These are phyloP conservation scores for Curvularia spicifera DNA, from an alignment of 2,329 filamentous ascomycete genomes.

Conservation along the genomic window DNA sequence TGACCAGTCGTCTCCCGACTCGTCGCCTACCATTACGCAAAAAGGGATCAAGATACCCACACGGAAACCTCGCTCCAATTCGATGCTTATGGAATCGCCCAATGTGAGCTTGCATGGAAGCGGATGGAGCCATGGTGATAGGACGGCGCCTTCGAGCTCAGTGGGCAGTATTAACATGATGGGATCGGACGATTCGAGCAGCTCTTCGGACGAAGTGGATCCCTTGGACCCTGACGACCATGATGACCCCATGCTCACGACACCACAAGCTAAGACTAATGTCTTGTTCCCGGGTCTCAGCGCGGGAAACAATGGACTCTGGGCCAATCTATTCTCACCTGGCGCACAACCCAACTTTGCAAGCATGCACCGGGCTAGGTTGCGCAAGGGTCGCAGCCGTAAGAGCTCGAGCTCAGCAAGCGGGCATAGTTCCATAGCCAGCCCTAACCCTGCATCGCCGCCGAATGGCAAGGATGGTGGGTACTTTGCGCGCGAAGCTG, in stretches of 20 bases:
- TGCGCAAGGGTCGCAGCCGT: slow-evolving; percentile 64
- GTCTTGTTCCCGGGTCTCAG: slow-evolving; percentile 49
- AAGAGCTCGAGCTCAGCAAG: slow-evolving; percentile 74
- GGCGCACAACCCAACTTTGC: slow-evolving; percentile 75
- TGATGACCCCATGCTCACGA: slow-evolving; percentile 78
- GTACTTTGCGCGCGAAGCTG: slow-evolving; percentile 62
- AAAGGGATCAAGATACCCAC: slow-evolving; percentile 67
- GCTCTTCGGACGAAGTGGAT: slow-evolving; percentile 64
- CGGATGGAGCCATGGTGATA: slow-evolving; percentile 66
- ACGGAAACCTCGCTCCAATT: slow-evolving; percentile 54
- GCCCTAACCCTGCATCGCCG: slow-evolving; percentile 76
- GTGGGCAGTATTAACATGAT: slow-evolving; percentile 80
- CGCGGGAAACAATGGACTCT: slow-evolving; percentile 62
- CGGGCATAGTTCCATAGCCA: slow-evolving; percentile 72
- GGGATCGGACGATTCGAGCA: slow-evolving; percentile 78
- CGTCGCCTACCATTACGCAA: slow-evolving; percentile 82
- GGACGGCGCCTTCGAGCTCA: slow-evolving; percentile 69
- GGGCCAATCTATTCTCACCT: slow-evolving; percentile 69
- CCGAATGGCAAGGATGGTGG: slow-evolving; percentile 64
- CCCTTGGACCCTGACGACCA: slow-evolving; percentile 57
- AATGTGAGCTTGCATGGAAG: slow-evolving; percentile 61
- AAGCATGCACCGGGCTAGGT: slow-evolving; percentile 73
- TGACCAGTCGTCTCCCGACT: slow-evolving; percentile 85
- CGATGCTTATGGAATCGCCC: slow-evolving; percentile 66
- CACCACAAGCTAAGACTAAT: slow-evolving; percentile 74